Conservation (phyloP, 768 basidiomycete genomes). For the Boletus pseudo-olivaceus region DNA sequence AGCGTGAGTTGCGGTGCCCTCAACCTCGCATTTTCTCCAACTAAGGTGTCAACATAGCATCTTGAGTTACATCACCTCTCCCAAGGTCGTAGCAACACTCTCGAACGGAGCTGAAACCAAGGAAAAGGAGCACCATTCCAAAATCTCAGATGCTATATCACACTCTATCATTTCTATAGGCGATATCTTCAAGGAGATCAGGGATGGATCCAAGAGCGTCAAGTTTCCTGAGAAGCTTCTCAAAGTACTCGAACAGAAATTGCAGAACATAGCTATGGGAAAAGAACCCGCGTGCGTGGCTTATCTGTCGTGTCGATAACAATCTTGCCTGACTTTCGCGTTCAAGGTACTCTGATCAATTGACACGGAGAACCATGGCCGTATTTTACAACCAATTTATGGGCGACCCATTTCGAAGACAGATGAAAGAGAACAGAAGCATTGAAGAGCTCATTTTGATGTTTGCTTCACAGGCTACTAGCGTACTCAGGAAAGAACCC, state of each 20-base stretch:
- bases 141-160: conserved; percentile 61
- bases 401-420: conserved; percentile 77
- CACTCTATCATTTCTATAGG: conserved; percentile 57
- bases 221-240: conserved; percentile 93
- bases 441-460: conserved; percentile 96
- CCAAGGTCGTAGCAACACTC: conserved; percentile 42
- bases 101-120: conserved; percentile 39
- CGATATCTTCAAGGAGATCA: conserved; percentile 76
- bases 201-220: conserved; percentile 78
- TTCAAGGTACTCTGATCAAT: conserved; percentile 80
- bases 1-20: conserved; percentile 53
- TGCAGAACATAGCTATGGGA: conserved; percentile 93
- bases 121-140: conserved; percentile 64
- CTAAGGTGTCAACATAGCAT: conserved; percentile 43
- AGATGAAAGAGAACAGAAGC: conserved; percentile 95
- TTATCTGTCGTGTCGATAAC: neutral
- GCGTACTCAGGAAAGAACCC: conserved; percentile 86
- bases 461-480: conserved; percentile 90
- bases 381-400: conserved; percentile 90
- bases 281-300: conserved; percentile 78
- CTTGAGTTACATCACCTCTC: conserved; percentile 66
- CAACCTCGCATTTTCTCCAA: conserved; percentile 1
- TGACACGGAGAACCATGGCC: conserved; percentile 85
- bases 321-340: conserved; percentile 2
- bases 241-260: conserved; percentile 83